phyloP scores from a whole-genome alignment of 2,329 filamentous ascomycete genomes.

The Pyrenochaeta sp. region DNA sequence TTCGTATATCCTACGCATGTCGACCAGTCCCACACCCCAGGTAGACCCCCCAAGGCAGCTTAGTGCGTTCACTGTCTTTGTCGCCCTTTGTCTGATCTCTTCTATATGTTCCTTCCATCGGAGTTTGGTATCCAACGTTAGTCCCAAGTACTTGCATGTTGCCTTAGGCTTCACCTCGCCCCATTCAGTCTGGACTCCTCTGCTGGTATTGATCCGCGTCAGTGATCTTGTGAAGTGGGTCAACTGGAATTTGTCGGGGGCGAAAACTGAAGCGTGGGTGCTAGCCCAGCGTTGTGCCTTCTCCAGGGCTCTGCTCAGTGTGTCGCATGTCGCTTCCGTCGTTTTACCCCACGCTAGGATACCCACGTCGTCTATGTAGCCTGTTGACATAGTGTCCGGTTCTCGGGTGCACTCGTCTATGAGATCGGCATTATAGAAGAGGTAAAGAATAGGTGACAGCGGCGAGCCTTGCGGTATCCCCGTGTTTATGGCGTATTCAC shows the following conservation, averaged over 20 bases:
- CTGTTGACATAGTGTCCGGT: slow-evolving; percentile 16
- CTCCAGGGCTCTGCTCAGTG: slow-evolving; percentile 17
- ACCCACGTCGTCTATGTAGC: slow-evolving; percentile 34
- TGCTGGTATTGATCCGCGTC: slow-evolving; percentile 17
- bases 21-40: slow-evolving; percentile 21
- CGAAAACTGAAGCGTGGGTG: slow-evolving; percentile 36
- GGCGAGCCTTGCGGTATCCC: slow-evolving; percentile 42
- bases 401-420: slow-evolving; percentile 27
- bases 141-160: slow-evolving; percentile 24
- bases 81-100: slow-evolving; percentile 18
- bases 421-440: slow-evolving; percentile 45
- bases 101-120: slow-evolving; percentile 17
- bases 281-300: slow-evolving; percentile 29
- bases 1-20: slow-evolving; percentile 35
- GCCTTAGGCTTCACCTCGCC: slow-evolving; percentile 18
- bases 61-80: slow-evolving; percentile 17
- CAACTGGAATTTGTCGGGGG: slow-evolving; percentile 39
- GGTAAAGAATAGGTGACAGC: slow-evolving; percentile 42
- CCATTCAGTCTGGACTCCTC: slow-evolving; percentile 20
- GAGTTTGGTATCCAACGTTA: slow-evolving; percentile 27
- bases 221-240: slow-evolving; percentile 33
- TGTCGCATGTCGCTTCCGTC: slow-evolving; percentile 25
- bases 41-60: slow-evolving; percentile 18
- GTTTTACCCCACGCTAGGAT: slow-evolving; percentile 24
- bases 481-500: slow-evolving; percentile 19